Base-by-base conservation (phyloP, 2,329 filamentous ascomycete species). In the Microsporum ferrugineum region DNA sequence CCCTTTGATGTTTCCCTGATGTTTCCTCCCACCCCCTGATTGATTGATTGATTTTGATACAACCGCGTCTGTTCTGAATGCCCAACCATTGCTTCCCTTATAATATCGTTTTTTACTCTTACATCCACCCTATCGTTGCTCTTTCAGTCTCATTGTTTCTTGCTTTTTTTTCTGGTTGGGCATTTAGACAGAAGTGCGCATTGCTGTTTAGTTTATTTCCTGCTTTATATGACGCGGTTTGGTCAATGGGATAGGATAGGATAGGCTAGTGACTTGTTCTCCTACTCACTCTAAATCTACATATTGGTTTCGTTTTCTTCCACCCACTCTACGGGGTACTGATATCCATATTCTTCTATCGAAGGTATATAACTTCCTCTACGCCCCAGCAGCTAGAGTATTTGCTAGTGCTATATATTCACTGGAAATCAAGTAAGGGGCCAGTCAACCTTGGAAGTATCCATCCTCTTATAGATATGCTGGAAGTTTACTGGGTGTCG, bases 41-140 rank as follows among this genome's bases (percentile, higher is more conserved):
- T 68, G 65, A 69, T 67, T 74, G 72, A 71, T 75, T 76, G 75
- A 77, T 77, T 76, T 75, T 76, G 75, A 77, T 77, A 77, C 74
- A 76, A 77, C 69, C 75, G 75, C 75, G 75, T 77, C 75, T 77
- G 75, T 72, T 69, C 68, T 70, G 68, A 64, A 53, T 62, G 62
- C 68, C 69, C 70, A 67, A 65, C 66, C 68, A 68, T 65, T 66
- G 66, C 58, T 59, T 47, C 67, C 62, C 59, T 61, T 61, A 65
- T 61, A 61, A 59, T 61, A 43, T 61, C 33, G n/a, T 51, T 57
- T 64, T 61, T 57, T 57, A 14, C 63, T 63, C 63, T 63, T 65
- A 63, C 49, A 60, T 53, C 60, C 14, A 59, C 47, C 67, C 68
- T 64, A 61, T 70, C n/a, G 10, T 14, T 4, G n/a, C 39, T 43